Conservation (phyloP, 176 grass and related monocot genomes). For the Zizania latifolia region DNA sequence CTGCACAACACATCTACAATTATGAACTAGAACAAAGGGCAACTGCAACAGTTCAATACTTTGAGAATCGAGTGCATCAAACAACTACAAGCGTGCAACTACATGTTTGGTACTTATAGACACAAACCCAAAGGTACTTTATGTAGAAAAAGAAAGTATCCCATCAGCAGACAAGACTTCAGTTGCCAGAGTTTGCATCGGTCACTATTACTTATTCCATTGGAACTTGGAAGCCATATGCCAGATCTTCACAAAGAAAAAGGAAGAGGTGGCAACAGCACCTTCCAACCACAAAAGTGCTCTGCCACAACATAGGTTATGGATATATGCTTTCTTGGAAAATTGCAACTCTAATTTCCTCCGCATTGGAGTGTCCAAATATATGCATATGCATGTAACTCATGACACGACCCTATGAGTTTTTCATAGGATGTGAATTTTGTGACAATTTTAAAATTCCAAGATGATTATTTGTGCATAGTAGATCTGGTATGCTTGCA, state of each 20-base stretch:
- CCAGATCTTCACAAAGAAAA: not conserved
- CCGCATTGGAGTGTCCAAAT: not conserved
- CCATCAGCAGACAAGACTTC: not conserved
- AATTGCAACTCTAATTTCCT: not conserved
- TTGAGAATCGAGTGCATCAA: not conserved
- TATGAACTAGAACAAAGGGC: not conserved
- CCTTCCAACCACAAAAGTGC: not conserved
- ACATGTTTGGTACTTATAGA: not conserved
- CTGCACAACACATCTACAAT: conserved; percentile 26
- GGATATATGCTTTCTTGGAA: not conserved
- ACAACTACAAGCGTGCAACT: not conserved
- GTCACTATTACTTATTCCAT: not conserved
- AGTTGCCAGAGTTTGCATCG: no score
- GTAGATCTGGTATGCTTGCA: not conserved
- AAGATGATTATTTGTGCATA: not conserved
- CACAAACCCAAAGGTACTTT: not conserved
- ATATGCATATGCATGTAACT: not conserved
- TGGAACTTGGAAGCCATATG: not conserved
- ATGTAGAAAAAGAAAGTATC: not conserved
- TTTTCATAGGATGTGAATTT: not conserved
- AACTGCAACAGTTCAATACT: not conserved
- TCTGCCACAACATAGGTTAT: not conserved
- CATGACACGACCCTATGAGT: not conserved
- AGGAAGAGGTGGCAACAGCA: no score
- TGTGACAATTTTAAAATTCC: not conserved